Evolutionary conservation across 257 asterid genomes (phyloP), one percentile per base, ranked within the genome.

Genomic region (Mentha longifolia): DNA sequence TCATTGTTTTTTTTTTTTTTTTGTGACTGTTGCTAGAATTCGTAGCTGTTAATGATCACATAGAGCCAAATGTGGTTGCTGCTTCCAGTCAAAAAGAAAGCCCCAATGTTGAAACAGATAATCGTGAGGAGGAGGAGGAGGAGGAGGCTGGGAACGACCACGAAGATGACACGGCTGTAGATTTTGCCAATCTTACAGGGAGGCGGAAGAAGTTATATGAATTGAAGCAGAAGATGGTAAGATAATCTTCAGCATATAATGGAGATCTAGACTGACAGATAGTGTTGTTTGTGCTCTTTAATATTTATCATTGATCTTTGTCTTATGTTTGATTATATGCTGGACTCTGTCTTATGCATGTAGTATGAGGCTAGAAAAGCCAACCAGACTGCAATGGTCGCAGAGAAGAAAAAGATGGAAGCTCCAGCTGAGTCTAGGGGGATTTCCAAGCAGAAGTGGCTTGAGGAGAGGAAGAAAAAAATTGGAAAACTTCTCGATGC

Each of bases 371-470:
- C 99, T 61, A 87, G 90, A 77, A 95, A 92, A 77, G 99, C 97
- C 72, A 92, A 92, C 74, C 97, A 89, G 80, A 84, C 89, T 75
- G 98, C 97, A 15, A 88, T 91, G 89, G 97, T 88, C 28, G 83
- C 86, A 1, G 99, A 89, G 84, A 95, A 87, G 84, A 89, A 92
- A 81, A 88, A 80, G 76, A 49, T 64, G 65, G 97, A 95, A 68
- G 74, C 87, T 71, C 92, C 94, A 14, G 78, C 77, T 22, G 99
- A 95, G 75, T 82, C 96, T 46, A 86, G 98, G 79, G 98, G 99
- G 47, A 83, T 89, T 79, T 91, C 97, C 69, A 94, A 94, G 87
- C 92, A 91, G 80, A 94, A 94, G 63, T 94, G 98, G 98, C 86
- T 93, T 0, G 95, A 95, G 83, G 96, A 95, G 73, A 90, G 97